Conservation (phyloP, 73 alveolate species). For the Paramecium octaurelia region DNA sequence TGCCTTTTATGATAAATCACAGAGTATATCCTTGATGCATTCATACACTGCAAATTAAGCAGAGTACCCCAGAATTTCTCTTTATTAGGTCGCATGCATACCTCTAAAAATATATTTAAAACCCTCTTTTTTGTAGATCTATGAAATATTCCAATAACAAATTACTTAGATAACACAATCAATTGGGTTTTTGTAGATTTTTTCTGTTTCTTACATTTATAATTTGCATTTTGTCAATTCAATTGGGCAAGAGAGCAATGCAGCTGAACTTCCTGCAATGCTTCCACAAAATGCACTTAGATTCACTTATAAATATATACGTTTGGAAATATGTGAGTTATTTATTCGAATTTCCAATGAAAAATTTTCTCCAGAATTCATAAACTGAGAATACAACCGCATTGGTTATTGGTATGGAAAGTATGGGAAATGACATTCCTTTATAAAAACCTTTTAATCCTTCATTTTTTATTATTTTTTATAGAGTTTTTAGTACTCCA, state of each 20-base stretch:
- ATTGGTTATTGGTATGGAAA: slow-evolving; percentile 64
- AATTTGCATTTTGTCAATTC: slow-evolving; percentile 71
- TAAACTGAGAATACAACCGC: slow-evolving; percentile 66
- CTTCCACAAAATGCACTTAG: slow-evolving; percentile 61
- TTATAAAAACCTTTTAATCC: slow-evolving; percentile 60
- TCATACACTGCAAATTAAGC: slow-evolving; percentile 60
- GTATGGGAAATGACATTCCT: slow-evolving; percentile 67
- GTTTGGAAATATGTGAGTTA: slow-evolving; percentile 10
- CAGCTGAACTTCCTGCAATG: slow-evolving; percentile 61
- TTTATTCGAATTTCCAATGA: not conserved
- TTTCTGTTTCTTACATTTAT: slow-evolving; percentile 53
- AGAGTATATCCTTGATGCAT: not conserved
- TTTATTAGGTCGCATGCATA: slow-evolving; percentile 46
- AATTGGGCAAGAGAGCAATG: slow-evolving; percentile 61
- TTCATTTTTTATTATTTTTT: slow-evolving; percentile 33
- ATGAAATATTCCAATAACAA: not conserved
- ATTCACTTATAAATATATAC: not conserved
- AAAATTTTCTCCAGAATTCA: slow-evolving; percentile 59
- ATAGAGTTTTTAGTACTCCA: not conserved
- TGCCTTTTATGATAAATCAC: not conserved
- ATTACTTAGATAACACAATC: slow-evolving; percentile 35
- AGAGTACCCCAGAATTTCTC: slow-evolving; percentile 59
- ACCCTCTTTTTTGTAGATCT: slow-evolving; percentile 57
- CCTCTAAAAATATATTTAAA: slow-evolving; percentile 55
- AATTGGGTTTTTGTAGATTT: slow-evolving; percentile 35